Percentiles rank a stretch among this genome's conserved stretches.
These are phyloP conservation scores for Talaromyces pinophilus DNA, from an alignment of 2,329 filamentous ascomycete genomes.

Conservation along the genomic window DNA sequence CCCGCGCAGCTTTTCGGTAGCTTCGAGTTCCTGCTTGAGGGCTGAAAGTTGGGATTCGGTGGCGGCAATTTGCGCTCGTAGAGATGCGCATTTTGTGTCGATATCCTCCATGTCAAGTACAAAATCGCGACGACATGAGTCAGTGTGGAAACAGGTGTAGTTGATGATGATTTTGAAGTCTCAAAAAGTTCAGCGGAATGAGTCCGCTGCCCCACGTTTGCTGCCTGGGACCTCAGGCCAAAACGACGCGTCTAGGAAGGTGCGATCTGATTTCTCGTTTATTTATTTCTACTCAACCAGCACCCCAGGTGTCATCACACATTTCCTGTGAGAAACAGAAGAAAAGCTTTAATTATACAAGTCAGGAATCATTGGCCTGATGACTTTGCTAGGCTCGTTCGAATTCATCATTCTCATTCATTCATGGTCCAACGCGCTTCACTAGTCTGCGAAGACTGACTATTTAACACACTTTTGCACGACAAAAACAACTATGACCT, in stretches of 20 bases:
- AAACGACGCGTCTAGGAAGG: background rate
- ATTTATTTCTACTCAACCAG: background rate
- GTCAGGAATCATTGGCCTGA: background rate
- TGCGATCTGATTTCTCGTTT: background rate
- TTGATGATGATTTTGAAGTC: background rate
- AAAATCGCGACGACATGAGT: background rate
- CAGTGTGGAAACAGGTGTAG: background rate
- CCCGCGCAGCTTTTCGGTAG: constrained; percentile 32
- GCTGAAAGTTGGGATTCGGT: constrained; percentile 39
- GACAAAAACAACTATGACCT: background rate
- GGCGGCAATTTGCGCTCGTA: constrained; percentile 40
- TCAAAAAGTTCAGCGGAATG: background rate
- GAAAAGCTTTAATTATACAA: background rate
- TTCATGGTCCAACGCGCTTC: background rate
- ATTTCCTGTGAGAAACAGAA: background rate
- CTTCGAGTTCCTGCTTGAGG: constrained; percentile 40
- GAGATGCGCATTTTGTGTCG: constrained; percentile 28
- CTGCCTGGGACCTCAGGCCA: background rate
- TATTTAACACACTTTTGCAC: constrained; percentile 4
- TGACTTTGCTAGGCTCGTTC: background rate
- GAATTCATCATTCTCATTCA: background rate
- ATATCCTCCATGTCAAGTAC: constrained; percentile 2
- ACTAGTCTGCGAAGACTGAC: background rate
- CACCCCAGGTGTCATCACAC: background rate
- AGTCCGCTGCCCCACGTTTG: background rate